Percentiles rank a stretch among this genome's conserved stretches.
phyloP scores from a whole-genome alignment of 352 stramenopile genomes.

The Pythium coloratum region DNA sequence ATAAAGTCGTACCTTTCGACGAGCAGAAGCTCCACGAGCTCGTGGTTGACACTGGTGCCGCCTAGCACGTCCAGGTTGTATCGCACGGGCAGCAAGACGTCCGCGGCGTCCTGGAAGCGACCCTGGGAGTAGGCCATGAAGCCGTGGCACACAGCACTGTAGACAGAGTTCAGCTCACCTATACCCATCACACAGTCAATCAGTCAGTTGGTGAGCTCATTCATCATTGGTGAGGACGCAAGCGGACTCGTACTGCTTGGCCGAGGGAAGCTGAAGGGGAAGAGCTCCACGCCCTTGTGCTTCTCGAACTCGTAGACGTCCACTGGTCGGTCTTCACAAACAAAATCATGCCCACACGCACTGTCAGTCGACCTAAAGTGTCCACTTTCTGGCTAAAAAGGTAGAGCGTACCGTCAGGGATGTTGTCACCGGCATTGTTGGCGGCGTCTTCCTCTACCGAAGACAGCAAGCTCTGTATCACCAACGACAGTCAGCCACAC shows the following conservation, averaged over 20 bases:
- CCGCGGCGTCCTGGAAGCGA: constrained; percentile 54
- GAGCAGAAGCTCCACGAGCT: constrained; percentile 73
- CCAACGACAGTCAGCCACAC: not conserved
- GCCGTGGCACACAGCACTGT: constrained; percentile 52
- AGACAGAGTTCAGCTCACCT: constrained; percentile 50
- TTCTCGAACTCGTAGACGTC: constrained; percentile 41
- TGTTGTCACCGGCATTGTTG: constrained; percentile 32
- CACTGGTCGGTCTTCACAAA: constrained; percentile 30
- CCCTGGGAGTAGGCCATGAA: constrained; percentile 73
- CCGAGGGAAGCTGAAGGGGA: constrained; percentile 64
- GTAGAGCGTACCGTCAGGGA: constrained; percentile 21
- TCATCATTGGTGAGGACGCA: not conserved
- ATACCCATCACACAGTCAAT: not conserved
- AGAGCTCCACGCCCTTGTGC: constrained; percentile 39
- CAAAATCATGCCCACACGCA: not conserved
- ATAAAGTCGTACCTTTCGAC: constrained; percentile 62
- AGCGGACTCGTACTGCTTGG: constrained; percentile 25
- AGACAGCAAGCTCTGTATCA: constrained; percentile 55
- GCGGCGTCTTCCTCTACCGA: constrained; percentile 41
- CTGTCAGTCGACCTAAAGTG: not conserved
- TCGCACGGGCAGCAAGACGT: constrained; percentile 57
- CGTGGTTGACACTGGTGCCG: constrained; percentile 67
- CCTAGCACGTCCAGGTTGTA: constrained; percentile 71
- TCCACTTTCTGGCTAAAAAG: not conserved
- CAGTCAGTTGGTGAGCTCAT: not conserved